Evolutionary conservation across 257 asterid species (phyloP), one percentile per base, ranked within the genome.

Genomic region (Echium plantagineum): DNA sequence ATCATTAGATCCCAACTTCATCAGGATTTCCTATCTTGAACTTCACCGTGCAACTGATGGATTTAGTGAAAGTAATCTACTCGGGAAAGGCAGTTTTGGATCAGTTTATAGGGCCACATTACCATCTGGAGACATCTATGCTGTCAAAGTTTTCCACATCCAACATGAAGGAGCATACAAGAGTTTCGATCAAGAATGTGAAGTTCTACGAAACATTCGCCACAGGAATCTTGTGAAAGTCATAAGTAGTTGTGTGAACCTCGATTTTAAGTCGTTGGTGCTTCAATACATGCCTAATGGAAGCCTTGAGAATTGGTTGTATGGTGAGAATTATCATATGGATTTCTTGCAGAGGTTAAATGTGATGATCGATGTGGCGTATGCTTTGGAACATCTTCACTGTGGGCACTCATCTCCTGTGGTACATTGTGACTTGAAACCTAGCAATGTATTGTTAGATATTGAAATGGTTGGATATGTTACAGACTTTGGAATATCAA

Each of bases 251-350:
- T 77, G 79, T 65, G 65, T 79, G 28, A 77, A 67, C 8, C 64
- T 24, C 1, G 70, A 73, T 16, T 77, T 67, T 28, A 73, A 67
- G 51, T 74, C 77, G 3, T 30, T 77, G 9, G 61, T 70, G 10
- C 77, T 77, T 6, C 68, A 73, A 28, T 73, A 63, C 67, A 70
- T 73, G 79, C 72, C 72, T 6, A 73, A 67, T 16, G 79, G 79
- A 10, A 73, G 61, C 52, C 77, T 73, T 49, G 78, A 76, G 28
- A 71, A 63, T 55, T 72, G 73, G 71, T 42, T 72, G 69, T 57
- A 76, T 47, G 69, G 73, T 0, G 17, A 69, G 13, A 59, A 66
- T 42, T 17, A 51, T 49, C 51, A 55, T 63, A 52, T 69, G 17
- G 58, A 63, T 15, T 6, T 69, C 49, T 48, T 22, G 24, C 75